These are phyloP conservation scores for Paragyromitra xinjiangensis DNA, from an alignment of 495 filamentous ascomycete genomes.

Conservation along the genomic window DNA sequence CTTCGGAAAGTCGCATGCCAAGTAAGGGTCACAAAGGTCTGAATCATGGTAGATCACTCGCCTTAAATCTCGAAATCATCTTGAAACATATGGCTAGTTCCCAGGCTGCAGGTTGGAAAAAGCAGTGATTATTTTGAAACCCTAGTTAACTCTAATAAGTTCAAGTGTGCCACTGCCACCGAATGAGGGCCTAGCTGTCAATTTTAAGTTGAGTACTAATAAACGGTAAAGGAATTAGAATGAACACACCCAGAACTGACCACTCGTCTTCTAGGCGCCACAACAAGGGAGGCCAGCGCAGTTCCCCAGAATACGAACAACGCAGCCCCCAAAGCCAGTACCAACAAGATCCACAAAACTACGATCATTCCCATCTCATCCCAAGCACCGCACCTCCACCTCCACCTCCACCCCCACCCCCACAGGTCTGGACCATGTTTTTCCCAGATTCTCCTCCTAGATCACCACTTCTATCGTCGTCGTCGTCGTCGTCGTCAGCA, in stretches of 20 bases:
- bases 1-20: constrained; percentile 13
- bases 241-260: constrained; percentile 12
- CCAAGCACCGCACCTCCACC: not conserved
- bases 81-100: not conserved
- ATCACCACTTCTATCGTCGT: not conserved
- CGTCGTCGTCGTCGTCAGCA: not conserved
- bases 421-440: not conserved
- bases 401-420: not conserved
- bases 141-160: not conserved
- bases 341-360: not conserved
- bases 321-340: not conserved
- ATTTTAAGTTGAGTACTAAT: not conserved
- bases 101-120: not conserved
- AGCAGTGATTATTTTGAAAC: not conserved
- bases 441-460: not conserved
- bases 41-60: constrained; percentile 34
- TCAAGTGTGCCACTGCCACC: not conserved
- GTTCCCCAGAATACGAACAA: not conserved
- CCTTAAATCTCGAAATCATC: not conserved
- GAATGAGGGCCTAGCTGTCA: not conserved
- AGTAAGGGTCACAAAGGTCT: constrained; percentile 4
- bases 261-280: constrained; percentile 6
- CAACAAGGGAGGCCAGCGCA: constrained; percentile 15
- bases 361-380: not conserved
- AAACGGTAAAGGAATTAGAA: not conserved